A percentile compares a stretch with the other conserved stretches of the same genome.
These are phyloP conservation scores for Macrotyloma uniflorum DNA, from an alignment of 306 rosid species.

Conservation along the genomic window DNA sequence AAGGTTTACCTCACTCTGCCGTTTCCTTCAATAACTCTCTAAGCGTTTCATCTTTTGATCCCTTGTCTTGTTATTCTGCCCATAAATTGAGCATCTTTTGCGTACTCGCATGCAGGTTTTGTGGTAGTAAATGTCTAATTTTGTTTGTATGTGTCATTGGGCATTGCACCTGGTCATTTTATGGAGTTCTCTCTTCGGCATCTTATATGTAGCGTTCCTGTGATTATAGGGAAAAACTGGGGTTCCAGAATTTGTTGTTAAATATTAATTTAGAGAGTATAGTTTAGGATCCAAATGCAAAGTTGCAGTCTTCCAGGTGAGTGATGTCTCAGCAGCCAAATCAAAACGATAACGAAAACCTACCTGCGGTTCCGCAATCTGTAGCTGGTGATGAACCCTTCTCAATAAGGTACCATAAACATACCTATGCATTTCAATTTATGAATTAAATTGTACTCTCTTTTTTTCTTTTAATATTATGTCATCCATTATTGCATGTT, in stretches of 20 bases:
- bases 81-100: conserved; percentile 23
- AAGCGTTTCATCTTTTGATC: neutral
- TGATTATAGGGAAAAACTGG: conserved; percentile 26
- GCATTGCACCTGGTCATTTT: conserved; percentile 39
- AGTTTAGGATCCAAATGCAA: conserved; percentile 17
- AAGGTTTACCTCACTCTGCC: neutral
- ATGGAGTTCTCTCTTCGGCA: conserved; percentile 31
- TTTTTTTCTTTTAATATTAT: neutral
- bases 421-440: neutral
- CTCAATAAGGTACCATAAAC: conserved; percentile 53
- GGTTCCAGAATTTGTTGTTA: conserved; percentile 11
- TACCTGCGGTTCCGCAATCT: conserved; percentile 38
- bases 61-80: conserved; percentile 4
- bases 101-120: conserved; percentile 26
- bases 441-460: neutral
- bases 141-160: conserved; percentile 25
- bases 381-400: conserved; percentile 49
- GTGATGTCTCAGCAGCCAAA: conserved; percentile 47
- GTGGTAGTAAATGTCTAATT: conserved; percentile 19
- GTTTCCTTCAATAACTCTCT: conserved; percentile 16
- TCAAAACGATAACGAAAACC: conserved; percentile 38
- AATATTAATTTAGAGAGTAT: neutral
- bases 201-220: neutral
- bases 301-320: conserved; percentile 22
- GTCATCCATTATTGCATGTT: conserved; percentile 41